These are phyloP conservation scores for Phytophthora megakarya DNA, from an alignment of 352 stramenopile genomes.

Conservation along the genomic window DNA sequence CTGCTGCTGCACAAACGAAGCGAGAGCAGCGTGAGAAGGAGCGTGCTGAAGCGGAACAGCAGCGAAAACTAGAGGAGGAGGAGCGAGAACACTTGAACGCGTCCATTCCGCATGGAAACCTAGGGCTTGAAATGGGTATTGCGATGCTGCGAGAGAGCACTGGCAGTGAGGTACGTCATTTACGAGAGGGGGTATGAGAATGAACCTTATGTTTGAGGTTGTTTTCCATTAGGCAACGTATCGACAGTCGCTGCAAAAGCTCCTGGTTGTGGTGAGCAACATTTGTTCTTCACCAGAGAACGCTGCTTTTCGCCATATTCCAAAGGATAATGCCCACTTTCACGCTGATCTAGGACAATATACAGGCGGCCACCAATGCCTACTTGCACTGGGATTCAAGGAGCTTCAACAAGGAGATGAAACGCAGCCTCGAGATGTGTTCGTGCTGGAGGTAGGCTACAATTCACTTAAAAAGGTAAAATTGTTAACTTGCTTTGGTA, in stretches of 20 bases:
- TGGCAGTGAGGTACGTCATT: conserved; percentile 28
- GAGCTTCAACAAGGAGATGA: conserved; percentile 57
- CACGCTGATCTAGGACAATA: conserved; percentile 70
- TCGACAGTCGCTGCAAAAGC: conserved; percentile 50
- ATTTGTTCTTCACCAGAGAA: conserved; percentile 80
- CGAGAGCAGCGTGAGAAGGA: conserved; percentile 48
- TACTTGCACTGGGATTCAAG: conserved; percentile 77
- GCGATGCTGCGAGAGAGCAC: conserved; percentile 50
- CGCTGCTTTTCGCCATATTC: conserved; percentile 68
- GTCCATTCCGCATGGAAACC: conserved; percentile 41
- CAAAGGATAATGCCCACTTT: conserved; percentile 74
- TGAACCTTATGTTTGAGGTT: conserved; percentile 1
- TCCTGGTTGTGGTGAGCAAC: conserved; percentile 59
- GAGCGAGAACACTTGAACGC: conserved; percentile 41
- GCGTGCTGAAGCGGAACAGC: conserved; percentile 41
- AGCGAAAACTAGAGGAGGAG: conserved; percentile 38
- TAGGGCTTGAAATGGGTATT: conserved; percentile 49
- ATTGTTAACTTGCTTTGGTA: conserved; percentile 4
- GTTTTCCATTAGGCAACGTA: conserved; percentile 31
- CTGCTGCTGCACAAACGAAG: conserved; percentile 58
- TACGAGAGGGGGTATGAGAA: background rate
- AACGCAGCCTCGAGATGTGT: conserved; percentile 45
- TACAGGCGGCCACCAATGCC: conserved; percentile 57
- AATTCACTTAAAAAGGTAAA: background rate
- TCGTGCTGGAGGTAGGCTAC: conserved; percentile 61